Base-by-base conservation (phyloP, 345 rosid genomes). In the Populus deltoides region DNA sequence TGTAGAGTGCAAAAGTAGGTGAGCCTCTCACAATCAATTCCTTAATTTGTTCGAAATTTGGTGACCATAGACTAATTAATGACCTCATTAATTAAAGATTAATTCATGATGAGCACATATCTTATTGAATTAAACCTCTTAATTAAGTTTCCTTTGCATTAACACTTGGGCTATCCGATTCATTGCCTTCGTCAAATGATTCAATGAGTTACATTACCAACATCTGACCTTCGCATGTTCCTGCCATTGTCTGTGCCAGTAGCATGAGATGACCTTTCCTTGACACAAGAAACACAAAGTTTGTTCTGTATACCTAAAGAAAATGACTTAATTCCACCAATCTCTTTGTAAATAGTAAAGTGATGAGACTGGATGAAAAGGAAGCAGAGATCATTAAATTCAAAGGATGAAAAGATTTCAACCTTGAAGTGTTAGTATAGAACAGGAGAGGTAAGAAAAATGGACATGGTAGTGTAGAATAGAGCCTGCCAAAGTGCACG, bases 241-340 rank as follows among this genome's bases (percentile, higher is more conserved):
- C 86, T 82, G 77, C 78, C 84, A 75, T n/a, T 71, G 86, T 78
- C 81, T 75, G 66, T 72, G 78, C 66, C 84, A 81, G 86, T 71
- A 29, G 36, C 78, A 83, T 80, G 66, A 31, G 3, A 84, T 81
- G 47, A 41, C 68, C 39, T 84, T 81, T 75, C 84, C 76, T 68
- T 72, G 68, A 31, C 66, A 31, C 66, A 67, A 73, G 78, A 71
- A 78, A 78, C 82, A n/a, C 68, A 38, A 22, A 38, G 68, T 63
- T 68, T 49, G 7, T 57, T 73, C 65, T 79, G 61, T 25, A 7
- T 18, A 51, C 76, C 72, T 57, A 39, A 61, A 76, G 69, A 51
- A 80, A 33, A 45, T 59, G 35, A 68, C 69, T 74, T 43, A 1
- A n/a, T 69, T 71, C 62, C 38, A 62, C 31, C 67, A 16, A 25